These are phyloP conservation scores for Dentipellis sp. DNA, from an alignment of 768 basidiomycete species.

Conservation along the genomic window DNA sequence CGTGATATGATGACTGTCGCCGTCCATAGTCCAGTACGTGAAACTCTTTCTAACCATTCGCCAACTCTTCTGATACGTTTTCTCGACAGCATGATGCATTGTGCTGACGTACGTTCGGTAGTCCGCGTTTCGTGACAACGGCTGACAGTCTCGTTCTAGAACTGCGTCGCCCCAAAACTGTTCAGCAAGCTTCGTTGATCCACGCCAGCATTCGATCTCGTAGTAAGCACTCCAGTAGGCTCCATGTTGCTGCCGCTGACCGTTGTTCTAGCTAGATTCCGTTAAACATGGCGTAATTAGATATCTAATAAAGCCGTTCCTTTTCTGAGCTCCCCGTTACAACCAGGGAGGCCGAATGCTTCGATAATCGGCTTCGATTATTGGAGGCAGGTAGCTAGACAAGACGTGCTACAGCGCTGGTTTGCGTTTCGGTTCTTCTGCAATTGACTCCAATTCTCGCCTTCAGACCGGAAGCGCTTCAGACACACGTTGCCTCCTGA, in stretches of 20 bases:
- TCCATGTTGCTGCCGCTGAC: neutral
- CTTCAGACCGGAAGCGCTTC: no score
- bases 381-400: no score
- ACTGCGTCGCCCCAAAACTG: conserved; percentile 67
- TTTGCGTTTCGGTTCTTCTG: no score
- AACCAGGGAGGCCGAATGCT: no score
- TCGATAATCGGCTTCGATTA: no score
- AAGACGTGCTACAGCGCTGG: no score
- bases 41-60: conserved; percentile 1
- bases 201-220: neutral
- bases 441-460: no score
- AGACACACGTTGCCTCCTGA: no score
- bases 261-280: neutral
- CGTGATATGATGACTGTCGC: conserved; percentile 1
- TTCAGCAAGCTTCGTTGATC: conserved; percentile 62
- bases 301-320: neutral
- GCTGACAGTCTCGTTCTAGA: conserved; percentile 19
- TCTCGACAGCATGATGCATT: conserved; percentile 76
- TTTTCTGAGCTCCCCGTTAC: no score
- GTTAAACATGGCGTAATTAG: neutral
- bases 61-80: conserved; percentile 6
- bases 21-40: conserved; percentile 57
- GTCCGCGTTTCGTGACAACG: neutral
- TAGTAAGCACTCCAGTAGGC: neutral
- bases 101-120: conserved; percentile 60